phyloP scores from a whole-genome alignment of 2,329 filamentous ascomycete genomes.

The Aspergillus melleus region DNA sequence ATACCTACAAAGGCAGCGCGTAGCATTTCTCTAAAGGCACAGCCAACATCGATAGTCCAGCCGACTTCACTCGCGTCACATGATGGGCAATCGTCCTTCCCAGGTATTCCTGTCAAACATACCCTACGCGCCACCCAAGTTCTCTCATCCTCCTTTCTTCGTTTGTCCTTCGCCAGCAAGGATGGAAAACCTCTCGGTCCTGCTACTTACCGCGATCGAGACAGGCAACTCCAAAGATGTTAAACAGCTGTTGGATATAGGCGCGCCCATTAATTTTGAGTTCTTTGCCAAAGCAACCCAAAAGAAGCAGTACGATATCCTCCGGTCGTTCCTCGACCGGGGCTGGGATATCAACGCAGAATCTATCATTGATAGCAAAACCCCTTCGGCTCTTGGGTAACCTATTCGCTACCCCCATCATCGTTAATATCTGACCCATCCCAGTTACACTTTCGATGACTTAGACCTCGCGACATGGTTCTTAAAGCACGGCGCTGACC shows the following conservation, averaged over 20 bases:
- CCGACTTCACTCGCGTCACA: too few relatives aligned
- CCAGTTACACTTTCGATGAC: conserved; percentile 7
- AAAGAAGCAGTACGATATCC: not conserved
- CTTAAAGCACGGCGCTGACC: conserved; percentile 8
- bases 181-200: too few relatives aligned
- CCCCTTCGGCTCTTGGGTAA: not conserved
- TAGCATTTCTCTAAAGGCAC: too few relatives aligned
- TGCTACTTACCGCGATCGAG: too few relatives aligned
- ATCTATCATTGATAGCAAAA: not conserved
- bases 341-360: conserved; percentile 3
- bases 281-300: conserved; percentile 1
- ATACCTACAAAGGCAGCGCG: too few relatives aligned
- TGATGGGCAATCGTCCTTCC: too few relatives aligned
- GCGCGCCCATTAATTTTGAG: conserved; percentile 1
- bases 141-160: too few relatives aligned
- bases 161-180: too few relatives aligned
- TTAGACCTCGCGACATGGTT: conserved; percentile 3
- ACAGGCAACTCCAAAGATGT: too few relatives aligned
- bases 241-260: not conserved
- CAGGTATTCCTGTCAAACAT: too few relatives aligned
- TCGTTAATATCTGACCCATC: not conserved
- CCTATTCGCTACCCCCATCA: not conserved
- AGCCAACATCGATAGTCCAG: too few relatives aligned
- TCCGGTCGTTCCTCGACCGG: not conserved
- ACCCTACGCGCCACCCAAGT: too few relatives aligned